Percentiles rank a stretch among this genome's conserved stretches.
Conservation (phyloP, 352 stramenopile genomes). For the Pythium diclinum region DNA sequence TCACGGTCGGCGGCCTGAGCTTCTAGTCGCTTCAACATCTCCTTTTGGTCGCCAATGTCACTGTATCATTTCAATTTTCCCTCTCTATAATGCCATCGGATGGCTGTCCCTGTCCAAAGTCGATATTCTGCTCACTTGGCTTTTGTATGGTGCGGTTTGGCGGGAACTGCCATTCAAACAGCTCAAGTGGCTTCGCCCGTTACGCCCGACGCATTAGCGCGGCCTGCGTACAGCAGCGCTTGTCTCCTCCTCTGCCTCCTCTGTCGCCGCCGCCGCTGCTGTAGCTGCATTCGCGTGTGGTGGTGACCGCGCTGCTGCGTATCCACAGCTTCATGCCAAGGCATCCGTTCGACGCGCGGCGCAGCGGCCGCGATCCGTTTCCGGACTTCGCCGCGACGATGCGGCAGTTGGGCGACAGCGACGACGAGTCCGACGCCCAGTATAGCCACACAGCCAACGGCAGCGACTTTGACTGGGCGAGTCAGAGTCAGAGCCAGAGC, state of each 20-base stretch:
- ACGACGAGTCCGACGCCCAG: not conserved
- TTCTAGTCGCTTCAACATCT: constrained; percentile 42
- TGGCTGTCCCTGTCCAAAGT: not conserved
- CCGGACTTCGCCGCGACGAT: constrained; percentile 46
- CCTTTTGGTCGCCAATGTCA: not conserved
- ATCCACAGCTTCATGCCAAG: constrained; percentile 4
- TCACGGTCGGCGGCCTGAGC: constrained; percentile 81
- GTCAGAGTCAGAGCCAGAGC: constrained; percentile 7
- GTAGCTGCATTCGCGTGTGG: not conserved
- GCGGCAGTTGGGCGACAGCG: constrained; percentile 14
- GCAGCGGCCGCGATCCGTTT: constrained; percentile 45
- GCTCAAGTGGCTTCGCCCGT: not conserved
- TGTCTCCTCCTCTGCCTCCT: not conserved
- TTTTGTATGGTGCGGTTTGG: constrained; percentile 10
- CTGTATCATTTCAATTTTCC: not conserved
- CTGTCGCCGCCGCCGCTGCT: not conserved
- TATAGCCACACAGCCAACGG: not conserved
- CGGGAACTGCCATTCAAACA: not conserved
- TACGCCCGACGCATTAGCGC: not conserved
- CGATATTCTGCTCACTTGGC: constrained; percentile 5
- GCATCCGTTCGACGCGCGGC: constrained; percentile 47
- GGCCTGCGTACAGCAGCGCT: too few species aligned
- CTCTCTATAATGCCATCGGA: not conserved
- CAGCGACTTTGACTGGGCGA: not conserved
- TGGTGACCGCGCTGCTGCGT: not conserved